Base-by-base conservation (phyloP, 441 rosid species). In the Raphanus hybrid region DNA sequence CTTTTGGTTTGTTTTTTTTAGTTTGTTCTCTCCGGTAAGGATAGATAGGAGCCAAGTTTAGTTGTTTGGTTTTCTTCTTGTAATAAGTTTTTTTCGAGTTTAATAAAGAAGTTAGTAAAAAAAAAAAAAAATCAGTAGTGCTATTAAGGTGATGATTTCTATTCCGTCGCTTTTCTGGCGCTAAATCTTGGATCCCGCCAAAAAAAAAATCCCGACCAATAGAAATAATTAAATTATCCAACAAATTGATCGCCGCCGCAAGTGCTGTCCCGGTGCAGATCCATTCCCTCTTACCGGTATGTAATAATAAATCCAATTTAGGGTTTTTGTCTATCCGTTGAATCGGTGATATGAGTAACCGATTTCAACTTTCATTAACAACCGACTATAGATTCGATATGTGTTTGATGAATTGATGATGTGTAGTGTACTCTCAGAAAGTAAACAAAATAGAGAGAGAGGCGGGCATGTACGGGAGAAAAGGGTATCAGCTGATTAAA, bases 401-500 rank as follows among this genome's bases (percentile, higher is more conserved):
- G 3, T 67, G 83, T 74, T 84, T 37, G 85, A 76, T 57, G 83
- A 81, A 85, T 15, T 69, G 55, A 32, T 50, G 16, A 43, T 29
- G 16, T 26, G 8, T 15, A 3, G 32, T 0, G 32, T 52, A 4
- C 32, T 29, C 35, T 26, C 35, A 59, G 65, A 32, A 14, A 57
- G 32, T 8, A 57, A 57, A 57, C 12, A 55, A 52, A 52, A 6
- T 15, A 37, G 43, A 12, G 26, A 23, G 26, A 23, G 26, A 0
- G 4, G 7, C 14, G 23, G 82, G 45, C 1, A 92, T 90, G 98
- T 88, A 89, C 39, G 94, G 95, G 16, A 90, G 93, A 76, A 88
- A 90, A 71, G 98, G 87, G 15, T 84, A 87, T 73, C 88, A 92
- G 74, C 78, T 94, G 65, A 86, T 94, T 27, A 92, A 87, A 76